Conservation (phyloP, 139 green algal species). For the Chlamydomonas eustigma region DNA sequence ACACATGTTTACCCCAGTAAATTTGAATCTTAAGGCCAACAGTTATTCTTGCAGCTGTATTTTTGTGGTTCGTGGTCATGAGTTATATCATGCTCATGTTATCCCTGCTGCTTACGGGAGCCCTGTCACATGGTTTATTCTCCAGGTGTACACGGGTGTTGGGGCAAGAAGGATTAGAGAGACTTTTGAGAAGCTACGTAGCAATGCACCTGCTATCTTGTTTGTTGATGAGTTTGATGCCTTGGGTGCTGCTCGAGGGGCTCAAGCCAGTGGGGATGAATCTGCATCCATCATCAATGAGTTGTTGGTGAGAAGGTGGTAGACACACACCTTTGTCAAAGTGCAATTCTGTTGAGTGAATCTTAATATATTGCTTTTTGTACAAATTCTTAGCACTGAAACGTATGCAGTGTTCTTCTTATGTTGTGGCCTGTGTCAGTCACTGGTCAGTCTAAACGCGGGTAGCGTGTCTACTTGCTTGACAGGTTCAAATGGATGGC, state of each 20-base stretch:
- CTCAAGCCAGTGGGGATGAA: slow-evolving; percentile 60
- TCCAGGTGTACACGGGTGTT: slow-evolving; percentile 27
- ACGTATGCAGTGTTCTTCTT: too few relatives aligned
- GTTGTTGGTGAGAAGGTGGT: slow-evolving; percentile 69
- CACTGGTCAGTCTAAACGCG: too few relatives aligned
- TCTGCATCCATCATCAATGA: slow-evolving; percentile 92
- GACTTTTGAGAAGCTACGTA: slow-evolving; percentile 48
- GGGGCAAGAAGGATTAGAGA: slow-evolving; percentile 47
- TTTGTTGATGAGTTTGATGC: slow-evolving; percentile 99
- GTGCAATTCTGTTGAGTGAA: too few relatives aligned
- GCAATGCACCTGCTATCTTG: slow-evolving; percentile 82
- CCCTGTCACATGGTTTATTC: background rate
- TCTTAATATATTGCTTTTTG: too few relatives aligned
- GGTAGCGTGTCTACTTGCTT: too few relatives aligned
- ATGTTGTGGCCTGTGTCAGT: too few relatives aligned
- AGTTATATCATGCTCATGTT: too few relatives aligned
- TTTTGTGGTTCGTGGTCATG: too few relatives aligned
- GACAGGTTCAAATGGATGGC: slow-evolving; percentile 83
- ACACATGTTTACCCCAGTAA: too few relatives aligned
- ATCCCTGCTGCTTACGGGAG: background rate
- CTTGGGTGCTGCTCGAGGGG: slow-evolving; percentile 66
- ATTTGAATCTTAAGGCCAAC: too few relatives aligned
- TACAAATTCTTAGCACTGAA: too few relatives aligned
- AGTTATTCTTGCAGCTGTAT: too few relatives aligned
- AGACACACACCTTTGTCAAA: background rate